Conservation (phyloP, 2,329 filamentous ascomycete genomes). For the Aspergillus latus region DNA sequence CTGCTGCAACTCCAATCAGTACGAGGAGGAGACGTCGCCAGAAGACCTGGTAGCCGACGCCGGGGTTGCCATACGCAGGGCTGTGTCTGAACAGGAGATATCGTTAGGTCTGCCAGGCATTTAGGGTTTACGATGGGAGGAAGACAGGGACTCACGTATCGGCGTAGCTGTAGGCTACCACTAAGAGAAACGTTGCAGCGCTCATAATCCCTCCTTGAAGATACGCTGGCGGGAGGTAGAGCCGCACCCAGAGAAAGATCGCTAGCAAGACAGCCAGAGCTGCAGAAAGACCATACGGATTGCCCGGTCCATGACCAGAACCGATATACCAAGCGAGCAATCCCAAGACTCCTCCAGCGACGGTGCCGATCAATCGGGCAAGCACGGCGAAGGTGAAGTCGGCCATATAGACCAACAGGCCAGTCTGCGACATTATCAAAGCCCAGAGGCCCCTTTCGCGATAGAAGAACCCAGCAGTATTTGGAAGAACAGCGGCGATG, state of each 20-base stretch:
- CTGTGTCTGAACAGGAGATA: conserved; percentile 34
- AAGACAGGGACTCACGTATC: conserved; percentile 37
- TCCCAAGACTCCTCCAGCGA: conserved; percentile 50
- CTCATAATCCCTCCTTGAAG: conserved; percentile 40
- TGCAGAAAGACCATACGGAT: conserved; percentile 52
- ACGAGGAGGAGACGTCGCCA: conserved; percentile 49
- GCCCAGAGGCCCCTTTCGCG: conserved; percentile 55
- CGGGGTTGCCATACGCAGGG: conserved; percentile 48
- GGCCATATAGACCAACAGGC: conserved; percentile 51
- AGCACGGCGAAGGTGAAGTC: conserved; percentile 53
- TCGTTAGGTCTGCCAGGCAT: not conserved
- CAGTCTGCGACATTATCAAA: conserved; percentile 53
- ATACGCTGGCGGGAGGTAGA: conserved; percentile 35
- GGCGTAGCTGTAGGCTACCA: conserved; percentile 52
- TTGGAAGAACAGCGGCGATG: conserved; percentile 46
- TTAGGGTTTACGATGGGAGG: not conserved
- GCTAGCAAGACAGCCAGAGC: conserved; percentile 35
- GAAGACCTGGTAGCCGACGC: conserved; percentile 50
- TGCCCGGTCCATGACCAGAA: conserved; percentile 49
- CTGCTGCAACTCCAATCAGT: conserved; percentile 46
- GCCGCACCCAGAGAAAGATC: conserved; percentile 37
- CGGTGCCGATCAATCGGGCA: conserved; percentile 44
- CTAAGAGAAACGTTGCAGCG: conserved; percentile 46
- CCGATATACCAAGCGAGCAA: conserved; percentile 55
- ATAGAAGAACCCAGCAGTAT: conserved; percentile 52